Base-by-base conservation (phyloP, 768 basidiomycete species). In the Strobilomyces dryophilus region DNA sequence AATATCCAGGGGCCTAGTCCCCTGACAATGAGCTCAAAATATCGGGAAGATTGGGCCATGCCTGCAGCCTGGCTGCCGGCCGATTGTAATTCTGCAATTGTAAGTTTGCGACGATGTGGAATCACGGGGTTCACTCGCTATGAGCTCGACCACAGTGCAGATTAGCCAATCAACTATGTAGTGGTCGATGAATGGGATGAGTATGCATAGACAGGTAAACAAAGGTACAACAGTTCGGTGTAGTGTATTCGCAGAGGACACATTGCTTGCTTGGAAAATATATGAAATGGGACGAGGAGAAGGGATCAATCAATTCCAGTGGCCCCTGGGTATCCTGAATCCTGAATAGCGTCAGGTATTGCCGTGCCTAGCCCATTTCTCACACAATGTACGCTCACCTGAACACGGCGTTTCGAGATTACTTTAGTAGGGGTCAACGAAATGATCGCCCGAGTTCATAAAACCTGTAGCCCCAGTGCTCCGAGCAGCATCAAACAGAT, bases 401-500 rank as follows among this genome's bases (percentile, higher is more conserved):
- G 32, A 12, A 18, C 34, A 35, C 24, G 17, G 17, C n/a, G 37
- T 15, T 17, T 15, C 40, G 29, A 49, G 40, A 45, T 29, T 24
- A 37, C 40, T 43, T 21, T 24, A 24, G 24, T 24, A 24, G 18
- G 18, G 5, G 42, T 41, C 34, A 17, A 34, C 24, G 14, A 12
- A 14, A n/a, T n/a, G n/a, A n/a, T 21, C 5, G 7, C 45, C 32
- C 45, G 37, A 27, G 27, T 32, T 48, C n/a, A 61, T 27, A 40
- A n/a, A 17, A 45, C 51, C 27, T 34, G 47, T 32, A 59, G 8
- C 39, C 49, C 50, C 53, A 63, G 56, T 44, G 31, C 63, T 49
- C 59, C 59, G 47, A 72, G 45, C 39, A 70, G 47, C 39, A 71
- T 58, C 17, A 71, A 46, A 20, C 69, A 58, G 18, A 57, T 46